Percentiles rank a stretch among this genome's conserved stretches.
Evolutionary conservation across 768 basidiomycete genomes (phyloP).

Genomic region (Pleurotus tuber-regium): DNA sequence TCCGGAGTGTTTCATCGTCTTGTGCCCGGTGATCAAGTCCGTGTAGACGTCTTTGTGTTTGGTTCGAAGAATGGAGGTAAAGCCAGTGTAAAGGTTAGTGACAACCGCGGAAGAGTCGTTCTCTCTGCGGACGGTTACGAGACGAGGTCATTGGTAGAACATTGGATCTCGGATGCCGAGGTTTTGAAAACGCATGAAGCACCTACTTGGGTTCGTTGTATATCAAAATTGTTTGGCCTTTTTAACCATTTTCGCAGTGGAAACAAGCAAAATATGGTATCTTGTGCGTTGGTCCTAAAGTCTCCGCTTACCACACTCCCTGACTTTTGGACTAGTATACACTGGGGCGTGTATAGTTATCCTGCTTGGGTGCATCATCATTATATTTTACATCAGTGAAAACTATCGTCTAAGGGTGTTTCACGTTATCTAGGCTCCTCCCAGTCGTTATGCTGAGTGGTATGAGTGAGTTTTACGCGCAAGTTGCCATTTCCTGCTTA

Average conservation of each 20-base stretch:
- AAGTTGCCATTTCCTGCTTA: not conserved
- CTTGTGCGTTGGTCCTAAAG: conserved; percentile 34
- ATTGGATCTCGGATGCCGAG: conserved; percentile 35
- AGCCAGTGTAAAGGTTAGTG: conserved; percentile 32
- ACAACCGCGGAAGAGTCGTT: conserved; percentile 31
- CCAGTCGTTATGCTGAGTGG: conserved; percentile 50
- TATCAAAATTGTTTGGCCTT: no score
- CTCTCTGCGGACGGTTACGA: conserved; percentile 35
- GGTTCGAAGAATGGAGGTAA: conserved; percentile 27
- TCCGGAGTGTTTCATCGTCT: conserved; percentile 43
- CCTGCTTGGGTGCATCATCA: conserved; percentile 36
- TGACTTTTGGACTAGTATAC: conserved; percentile 34
- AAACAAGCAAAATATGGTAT: conserved; percentile 54
- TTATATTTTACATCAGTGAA: not conserved
- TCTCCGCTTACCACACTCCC: conserved; percentile 3
- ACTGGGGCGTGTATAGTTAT: conserved; percentile 48
- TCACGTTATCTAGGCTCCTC: conserved; percentile 30
- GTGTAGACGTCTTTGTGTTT: conserved; percentile 45
- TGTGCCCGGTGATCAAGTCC: conserved; percentile 47
- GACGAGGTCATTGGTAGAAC: conserved; percentile 33
- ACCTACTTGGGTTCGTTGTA: conserved; percentile 51
- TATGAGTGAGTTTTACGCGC: conserved; percentile 40
- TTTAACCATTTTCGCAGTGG: no score
- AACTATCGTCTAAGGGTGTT: conserved; percentile 6
- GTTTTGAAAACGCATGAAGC: conserved; percentile 45